Base-by-base conservation (phyloP, 2,329 filamentous ascomycete species). In the Phialophora chinensis region DNA sequence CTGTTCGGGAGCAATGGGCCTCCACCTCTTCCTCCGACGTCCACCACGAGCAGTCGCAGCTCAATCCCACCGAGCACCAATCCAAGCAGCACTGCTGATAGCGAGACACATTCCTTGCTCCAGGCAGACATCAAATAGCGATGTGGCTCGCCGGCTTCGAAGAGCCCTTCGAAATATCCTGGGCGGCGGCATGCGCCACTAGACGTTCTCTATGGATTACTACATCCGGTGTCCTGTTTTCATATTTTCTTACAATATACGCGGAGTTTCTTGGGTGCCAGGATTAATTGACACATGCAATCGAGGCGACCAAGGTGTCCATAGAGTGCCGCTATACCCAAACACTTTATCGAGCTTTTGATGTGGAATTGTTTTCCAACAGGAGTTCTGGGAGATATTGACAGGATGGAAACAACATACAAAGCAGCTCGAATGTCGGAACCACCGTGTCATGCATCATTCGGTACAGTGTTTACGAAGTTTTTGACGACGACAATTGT, bases 51-150 rank as follows among this genome's bases (percentile, higher is more conserved):
- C 69, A 88, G 88, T 1, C 87, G 88, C 72, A 91, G 86, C 75
- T 88, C 82, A 75, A 88, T 85, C 66, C 82, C 88, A 2, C 86
- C 88, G 4, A 91, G 88, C 76, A 86, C 87, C 2, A 87, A 83
- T 69, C 82, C 83, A 44, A 88, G 87, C 73, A 85, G 86, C 54
- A 62, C 44, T n/a, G 20, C 44, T 47, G 67, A 65, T 10, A 61
- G 53, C 33, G 66, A 61, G 12, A 50, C 47, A 3, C 42, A 53
- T 33, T 25, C 44, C 23, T 54, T 29, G 12, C 52, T 49, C 50
- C 42, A 62, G 4, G 27, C 54, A 38, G 66, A 58, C 31, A 10
- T 27, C 23, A 59, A 62, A 33, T 54, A 63, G 31, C 38, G n/a
- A 7, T 29, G 29, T 12, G 3, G 29, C 33, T 42, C 38, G n/a